These are phyloP conservation scores for Austroboletus festivus DNA, from an alignment of 768 basidiomycete species.

Conservation along the genomic window DNA sequence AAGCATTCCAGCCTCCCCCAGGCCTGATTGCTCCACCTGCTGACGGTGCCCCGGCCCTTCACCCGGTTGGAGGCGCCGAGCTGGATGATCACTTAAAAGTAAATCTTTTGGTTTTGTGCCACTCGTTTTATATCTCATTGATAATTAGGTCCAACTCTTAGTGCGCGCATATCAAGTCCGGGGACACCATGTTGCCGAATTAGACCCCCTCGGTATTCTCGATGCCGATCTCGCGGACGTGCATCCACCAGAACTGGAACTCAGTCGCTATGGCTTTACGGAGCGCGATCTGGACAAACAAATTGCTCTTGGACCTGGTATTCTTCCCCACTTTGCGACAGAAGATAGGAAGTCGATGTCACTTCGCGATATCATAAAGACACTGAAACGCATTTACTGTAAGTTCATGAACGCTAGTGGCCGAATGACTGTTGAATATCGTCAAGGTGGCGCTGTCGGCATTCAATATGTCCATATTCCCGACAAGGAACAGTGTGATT, in stretches of 20 bases:
- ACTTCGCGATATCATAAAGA: constrained; percentile 85
- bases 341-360: constrained; percentile 86
- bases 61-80: constrained; percentile 66
- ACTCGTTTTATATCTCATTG: not conserved
- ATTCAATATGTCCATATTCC: constrained; percentile 96
- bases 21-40: constrained; percentile 63
- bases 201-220: constrained; percentile 93
- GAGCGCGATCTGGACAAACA: constrained; percentile 94
- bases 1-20: constrained; percentile 88
- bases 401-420: constrained; percentile 28
- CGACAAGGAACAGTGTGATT: constrained; percentile 98
- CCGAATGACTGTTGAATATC: constrained; percentile 4
- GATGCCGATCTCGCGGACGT: constrained; percentile 80
- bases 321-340: constrained; percentile 90
- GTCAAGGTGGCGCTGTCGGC: constrained; percentile 77
- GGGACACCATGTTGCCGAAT: constrained; percentile 92
- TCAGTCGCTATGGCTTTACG: constrained; percentile 93
- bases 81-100: constrained; percentile 95
- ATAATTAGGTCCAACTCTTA: constrained; percentile 94
- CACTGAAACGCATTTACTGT: constrained; percentile 94
- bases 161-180: constrained; percentile 99
- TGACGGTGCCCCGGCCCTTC: constrained; percentile 77
- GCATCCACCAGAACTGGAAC: constrained; percentile 84
- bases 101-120: constrained; percentile 12
- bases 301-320: constrained; percentile 92